Evolutionary conservation across 2,329 filamentous ascomycete genomes (phyloP), one percentile per base, ranked within the genome.

Genomic region (Fusarium sp.): DNA sequence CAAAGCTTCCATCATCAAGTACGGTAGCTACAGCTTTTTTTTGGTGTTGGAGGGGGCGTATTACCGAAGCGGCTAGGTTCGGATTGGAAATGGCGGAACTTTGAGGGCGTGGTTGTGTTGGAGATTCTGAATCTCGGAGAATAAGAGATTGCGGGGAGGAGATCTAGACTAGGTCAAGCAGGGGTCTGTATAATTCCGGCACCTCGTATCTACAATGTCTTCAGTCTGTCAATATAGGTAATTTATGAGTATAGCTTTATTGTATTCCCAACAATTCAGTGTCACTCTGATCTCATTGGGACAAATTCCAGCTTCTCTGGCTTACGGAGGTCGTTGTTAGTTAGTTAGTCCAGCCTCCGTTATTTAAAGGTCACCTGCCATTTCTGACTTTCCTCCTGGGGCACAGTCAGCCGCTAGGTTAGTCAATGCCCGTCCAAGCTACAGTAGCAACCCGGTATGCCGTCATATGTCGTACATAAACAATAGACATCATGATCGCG

Each of bases 11-110:
- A 28, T 28, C 13, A 7, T 34, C 12, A 13, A 61, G 67, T n/a
- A n/a, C n/a, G n/a, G n/a, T 67, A 49, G 51, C 32, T 54, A 53
- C 40, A 47, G 43, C 29, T 42, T 51, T 24, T 43, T 41, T 24
- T 50, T 43, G 49, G 45, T 41, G 52, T 40, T 59, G 59, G 63
- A 55, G 62, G 38, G 46, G 44, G 41, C 31, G 22, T 50, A 57
- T 46, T 53, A 51, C 60, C 47, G 59, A 51, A 60, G 64, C 70
- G 70, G 70, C 61, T 71, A 72, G 62, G 65, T 71, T 72, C 70
- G 70, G 70, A 71, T 71, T 71, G 65, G 58, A 68, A 69, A 70
- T 70, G 35, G 68, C 69, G 69, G 67, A 71, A 69, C 53, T 59
- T 57, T 58, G 47, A 67, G 54, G 57, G 63, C 58, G 40, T 45